phyloP scores from a whole-genome alignment of 805 yeast species.

The Candida dajiaensis region DNA sequence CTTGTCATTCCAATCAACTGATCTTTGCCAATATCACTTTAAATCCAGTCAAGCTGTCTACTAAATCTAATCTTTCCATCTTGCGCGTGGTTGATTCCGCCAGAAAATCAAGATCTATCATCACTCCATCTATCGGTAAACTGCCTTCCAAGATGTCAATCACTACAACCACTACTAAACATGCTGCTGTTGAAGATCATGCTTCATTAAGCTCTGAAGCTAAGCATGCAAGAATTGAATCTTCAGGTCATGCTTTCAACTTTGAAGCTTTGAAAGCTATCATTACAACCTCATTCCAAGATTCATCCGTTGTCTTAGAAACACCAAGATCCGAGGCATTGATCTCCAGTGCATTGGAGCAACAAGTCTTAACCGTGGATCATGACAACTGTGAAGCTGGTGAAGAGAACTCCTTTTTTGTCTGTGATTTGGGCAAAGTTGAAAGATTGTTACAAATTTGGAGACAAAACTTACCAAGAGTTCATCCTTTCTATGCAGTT shows the following conservation, averaged over 20 bases:
- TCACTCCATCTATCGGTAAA: background rate
- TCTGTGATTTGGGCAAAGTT: conserved; percentile 78
- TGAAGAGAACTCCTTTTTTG: conserved; percentile 81
- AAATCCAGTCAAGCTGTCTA: conserved; percentile 13
- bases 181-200: background rate
- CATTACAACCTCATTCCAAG: background rate
- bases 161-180: conserved; percentile 9
- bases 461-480: conserved; percentile 59
- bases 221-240: background rate
- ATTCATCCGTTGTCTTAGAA: conserved; percentile 14
- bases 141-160: conserved; percentile 13
- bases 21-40: background rate
- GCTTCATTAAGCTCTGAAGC: background rate
- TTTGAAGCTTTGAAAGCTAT: background rate
- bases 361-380: conserved; percentile 41
- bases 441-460: conserved; percentile 57
- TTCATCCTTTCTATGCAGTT: conserved; percentile 89
- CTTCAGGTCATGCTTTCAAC: background rate
- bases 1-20: background rate
- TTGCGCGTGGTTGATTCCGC: conserved; percentile 22
- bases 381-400: conserved; percentile 61
- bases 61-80: conserved; percentile 12
- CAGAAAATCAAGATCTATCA: conserved; percentile 14
- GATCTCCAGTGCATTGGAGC: conserved; percentile 35
- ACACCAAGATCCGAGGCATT: conserved; percentile 27